phyloP scores from a whole-genome alignment of 2,329 filamentous ascomycete species.

The Aureobasidium uvarum region DNA sequence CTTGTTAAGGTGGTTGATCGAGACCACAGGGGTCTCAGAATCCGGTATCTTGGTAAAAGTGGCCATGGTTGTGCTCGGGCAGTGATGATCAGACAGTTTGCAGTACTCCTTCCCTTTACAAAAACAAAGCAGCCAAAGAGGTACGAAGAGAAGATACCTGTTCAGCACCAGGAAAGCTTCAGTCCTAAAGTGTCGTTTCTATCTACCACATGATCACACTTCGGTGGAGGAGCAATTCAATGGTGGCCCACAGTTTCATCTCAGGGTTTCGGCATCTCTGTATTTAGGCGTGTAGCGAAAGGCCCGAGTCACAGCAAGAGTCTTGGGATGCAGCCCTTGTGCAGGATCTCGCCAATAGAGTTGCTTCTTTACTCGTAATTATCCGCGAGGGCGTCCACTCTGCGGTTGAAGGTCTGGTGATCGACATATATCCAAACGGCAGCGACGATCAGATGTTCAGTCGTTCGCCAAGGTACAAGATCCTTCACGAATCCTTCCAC shows the following conservation, averaged over 20 bases:
- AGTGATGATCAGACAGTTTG: not conserved
- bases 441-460: constrained; percentile 5
- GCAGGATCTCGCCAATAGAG: not conserved
- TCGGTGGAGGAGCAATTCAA: not conserved
- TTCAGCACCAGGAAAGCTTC: not conserved
- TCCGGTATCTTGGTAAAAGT: constrained; percentile 68
- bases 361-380: constrained; percentile 13
- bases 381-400: not conserved
- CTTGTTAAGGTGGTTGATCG: constrained; percentile 62
- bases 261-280: constrained; percentile 3
- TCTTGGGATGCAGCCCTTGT: not conserved
- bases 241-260: constrained; percentile 13
- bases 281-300: constrained; percentile 24
- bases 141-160: constrained; percentile 19
- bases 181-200: constrained; percentile 17
- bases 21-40: constrained; percentile 61
- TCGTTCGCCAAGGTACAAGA: constrained; percentile 12
- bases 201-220: constrained; percentile 7
- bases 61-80: constrained; percentile 54
- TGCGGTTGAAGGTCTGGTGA: constrained; percentile 20
- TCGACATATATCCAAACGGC: constrained; percentile 7
- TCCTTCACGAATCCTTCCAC: constrained; percentile 1
- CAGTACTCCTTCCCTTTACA: constrained; percentile 1
- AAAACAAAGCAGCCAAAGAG: not conserved
- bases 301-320: constrained; percentile 11